These are phyloP conservation scores for Sanguinoderma infundibulare DNA, from an alignment of 1,284 basidiomycete species.

Conservation along the genomic window DNA sequence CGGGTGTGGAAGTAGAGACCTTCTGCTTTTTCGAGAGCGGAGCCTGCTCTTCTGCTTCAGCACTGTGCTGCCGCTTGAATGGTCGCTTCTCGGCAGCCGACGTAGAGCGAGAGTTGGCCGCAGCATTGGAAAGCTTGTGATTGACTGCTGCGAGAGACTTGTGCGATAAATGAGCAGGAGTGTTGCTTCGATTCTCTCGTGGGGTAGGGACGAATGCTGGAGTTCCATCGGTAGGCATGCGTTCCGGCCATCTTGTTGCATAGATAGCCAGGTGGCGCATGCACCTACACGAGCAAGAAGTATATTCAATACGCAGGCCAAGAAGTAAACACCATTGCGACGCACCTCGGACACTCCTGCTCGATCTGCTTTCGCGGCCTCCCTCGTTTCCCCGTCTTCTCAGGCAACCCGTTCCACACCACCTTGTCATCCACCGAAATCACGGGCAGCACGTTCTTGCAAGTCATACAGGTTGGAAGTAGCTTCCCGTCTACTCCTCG, in stretches of 20 bases:
- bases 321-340: slow-evolving; percentile 2
- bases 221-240: slow-evolving; percentile 53
- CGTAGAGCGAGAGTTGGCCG: slow-evolving; percentile 28
- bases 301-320: neutral
- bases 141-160: slow-evolving; percentile 55
- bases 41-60: slow-evolving; percentile 36
- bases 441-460: slow-evolving; percentile 68
- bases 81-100: slow-evolving; percentile 29
- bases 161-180: slow-evolving; percentile 52
- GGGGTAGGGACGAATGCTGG: slow-evolving; percentile 51
- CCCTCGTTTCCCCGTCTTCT: slow-evolving; percentile 42
- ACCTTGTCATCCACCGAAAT: slow-evolving; percentile 74
- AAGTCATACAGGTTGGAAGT: slow-evolving; percentile 68
- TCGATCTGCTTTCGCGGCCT: slow-evolving; percentile 56
- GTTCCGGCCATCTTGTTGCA: slow-evolving; percentile 67
- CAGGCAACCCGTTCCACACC: slow-evolving; percentile 70
- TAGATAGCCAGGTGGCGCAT: slow-evolving; percentile 80
- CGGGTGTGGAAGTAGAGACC: slow-evolving; percentile 12
- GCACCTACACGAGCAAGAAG: slow-evolving; percentile 49
- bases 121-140: slow-evolving; percentile 54
- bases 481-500: slow-evolving; percentile 37
- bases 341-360: slow-evolving; percentile 75
- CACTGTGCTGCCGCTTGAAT: slow-evolving; percentile 36
- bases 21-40: slow-evolving; percentile 45
- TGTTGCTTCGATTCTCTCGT: slow-evolving; percentile 44